Base-by-base conservation (phyloP, 2,329 filamentous ascomycete species). In the Dactylellina sp. region DNA sequence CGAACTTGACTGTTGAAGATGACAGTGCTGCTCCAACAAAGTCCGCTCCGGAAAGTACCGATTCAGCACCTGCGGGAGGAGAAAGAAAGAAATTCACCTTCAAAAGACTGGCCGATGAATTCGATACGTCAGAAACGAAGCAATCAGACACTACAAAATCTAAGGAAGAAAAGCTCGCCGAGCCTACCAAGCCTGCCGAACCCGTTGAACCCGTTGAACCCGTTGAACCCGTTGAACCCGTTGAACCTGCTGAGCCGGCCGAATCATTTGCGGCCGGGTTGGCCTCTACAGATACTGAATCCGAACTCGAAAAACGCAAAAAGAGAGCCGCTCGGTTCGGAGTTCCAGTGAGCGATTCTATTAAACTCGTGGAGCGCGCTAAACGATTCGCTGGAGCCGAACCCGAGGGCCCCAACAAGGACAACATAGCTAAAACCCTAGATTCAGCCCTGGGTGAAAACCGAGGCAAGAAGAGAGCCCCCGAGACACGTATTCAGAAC, bases 281-380 rank as follows among this genome's bases (percentile, higher is more conserved):
- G 7, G 18, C 56, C 16, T 28, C 62, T n/a, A 75, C 61, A 14
- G 42, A 66, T 53, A 44, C 62, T 28, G 62, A 75, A 24, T 68
- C 71, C 6, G 74, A 76, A 42, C 68, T 76, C 18, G 74, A 76
- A 22, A 76, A 74, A 32, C 66, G 74, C n/a, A 76, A 76, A 40
- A 71, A 65, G 55, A 60, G 74, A 56, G 74, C 74, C 5, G 74
- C 66, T 11, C 60, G 74, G 20, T 76, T 76, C 24, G 74, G 74
- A 9, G 49, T 62, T 12, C 56, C 63, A 2, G 52, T 59, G 18
- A 49, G 20, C 7, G 74, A 76, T 5, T 68, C 68, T 49, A 49
- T 70, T 7, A 76, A 76, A 46, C 70, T 74, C n/a, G 28, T 49
- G 40, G 74, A 76, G 25, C 74, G 74, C 20, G 68, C 74, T 14